These are phyloP conservation scores for Arachis stenosperma DNA, from an alignment of 306 rosid species.

Conservation along the genomic window DNA sequence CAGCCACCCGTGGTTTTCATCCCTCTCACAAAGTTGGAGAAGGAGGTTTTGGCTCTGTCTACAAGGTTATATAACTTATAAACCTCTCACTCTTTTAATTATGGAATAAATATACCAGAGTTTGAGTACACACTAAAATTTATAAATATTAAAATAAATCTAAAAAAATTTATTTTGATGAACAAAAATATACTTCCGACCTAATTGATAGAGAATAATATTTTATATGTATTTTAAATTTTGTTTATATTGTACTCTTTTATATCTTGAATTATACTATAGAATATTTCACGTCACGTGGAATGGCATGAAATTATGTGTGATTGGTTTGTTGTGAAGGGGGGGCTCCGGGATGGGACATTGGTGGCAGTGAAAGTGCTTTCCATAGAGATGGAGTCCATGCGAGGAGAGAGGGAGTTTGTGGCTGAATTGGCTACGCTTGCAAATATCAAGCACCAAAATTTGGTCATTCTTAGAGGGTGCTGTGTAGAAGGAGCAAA, in stretches of 20 bases:
- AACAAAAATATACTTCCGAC: too few relatives aligned
- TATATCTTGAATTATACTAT: too few relatives aligned
- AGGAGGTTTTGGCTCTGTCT: constrained; percentile 80
- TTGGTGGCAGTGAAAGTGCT: constrained; percentile 76
- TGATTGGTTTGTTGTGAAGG: constrained; percentile 52
- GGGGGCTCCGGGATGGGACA: constrained; percentile 59
- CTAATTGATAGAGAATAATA: too few relatives aligned
- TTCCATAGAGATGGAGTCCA: constrained; percentile 66
- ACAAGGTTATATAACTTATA: constrained; percentile 51
- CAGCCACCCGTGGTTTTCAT: constrained; percentile 63
- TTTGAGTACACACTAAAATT: too few relatives aligned
- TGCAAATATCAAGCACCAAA: constrained; percentile 64
- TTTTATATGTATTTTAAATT: too few relatives aligned
- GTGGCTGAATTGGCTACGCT: constrained; percentile 73
- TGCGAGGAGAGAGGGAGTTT: constrained; percentile 81
- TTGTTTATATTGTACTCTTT: too few relatives aligned
- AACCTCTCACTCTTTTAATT: not conserved
- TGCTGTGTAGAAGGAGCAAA: constrained; percentile 69
- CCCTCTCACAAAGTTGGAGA: constrained; percentile 63
- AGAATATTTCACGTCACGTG: too few relatives aligned
- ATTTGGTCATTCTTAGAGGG: constrained; percentile 69
- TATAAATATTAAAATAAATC: too few relatives aligned
- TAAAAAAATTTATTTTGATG: too few relatives aligned
- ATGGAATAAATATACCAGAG: too few relatives aligned
- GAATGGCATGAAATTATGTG: too few relatives aligned